Evolutionary conservation across 106 monocot genomes (phyloP), one percentile per base, ranked within the genome.

Genomic region (Dactylorhiza incarnata): DNA sequence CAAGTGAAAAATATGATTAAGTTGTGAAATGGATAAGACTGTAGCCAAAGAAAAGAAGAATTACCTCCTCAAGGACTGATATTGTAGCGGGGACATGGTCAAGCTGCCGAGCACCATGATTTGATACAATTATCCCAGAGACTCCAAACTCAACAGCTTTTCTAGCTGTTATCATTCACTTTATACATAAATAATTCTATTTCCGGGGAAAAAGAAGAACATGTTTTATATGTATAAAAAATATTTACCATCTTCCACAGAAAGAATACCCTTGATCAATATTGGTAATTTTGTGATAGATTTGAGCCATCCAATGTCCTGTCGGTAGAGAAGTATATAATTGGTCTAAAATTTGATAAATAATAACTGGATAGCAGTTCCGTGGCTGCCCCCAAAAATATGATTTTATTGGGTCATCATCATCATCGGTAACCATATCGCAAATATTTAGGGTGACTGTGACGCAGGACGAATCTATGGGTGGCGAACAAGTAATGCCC

Each of bases 61-160:
- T 11, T 87, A 91, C 95, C 91, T 92, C 95, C 82, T 95, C 95
- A 47, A 95, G 86, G 46, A 77, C 82, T 68, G 84, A 87, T 51
- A 95, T 91, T 45, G 95, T 82, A 45, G 92, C 87, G 48, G 89
- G 91, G 29, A 82, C 71, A 72, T 95, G 91, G 80, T 95, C 94
- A 56, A 95, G 87, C 81, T 95, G 94, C 17, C 91, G 91, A 25
- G 78, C 91, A 61, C 91, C 94, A 71, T 95, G 94, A 51, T 95
- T 95, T 55, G 95, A 95, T 43, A 95, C 95, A 61, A 95, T 76
- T 62, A 95, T 88, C 22, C 92, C 92, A 15, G 91, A 87, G 72
- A 78, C 86, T 23, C 95, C 95, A 50, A 71, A 59, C 48, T 92
- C 87, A 5, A 86, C 79, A 45, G 91, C 87, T 61, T 78, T 91